Percentiles rank a stretch among this genome's conserved stretches.
These are phyloP conservation scores for Pugionium dolabratum DNA, from an alignment of 345 rosid genomes.

Conservation along the genomic window DNA sequence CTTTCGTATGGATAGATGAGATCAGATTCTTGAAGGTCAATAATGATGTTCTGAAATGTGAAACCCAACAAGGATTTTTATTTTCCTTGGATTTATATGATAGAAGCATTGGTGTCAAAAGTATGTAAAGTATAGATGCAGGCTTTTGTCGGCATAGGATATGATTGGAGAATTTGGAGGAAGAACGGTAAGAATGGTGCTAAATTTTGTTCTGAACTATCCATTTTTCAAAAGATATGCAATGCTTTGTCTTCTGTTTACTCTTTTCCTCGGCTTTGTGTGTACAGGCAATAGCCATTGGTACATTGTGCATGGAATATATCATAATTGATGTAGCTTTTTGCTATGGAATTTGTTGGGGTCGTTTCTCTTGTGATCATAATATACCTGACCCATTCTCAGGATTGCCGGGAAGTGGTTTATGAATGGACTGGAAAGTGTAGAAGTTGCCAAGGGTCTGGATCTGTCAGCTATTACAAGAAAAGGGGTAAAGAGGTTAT, in stretches of 20 bases:
- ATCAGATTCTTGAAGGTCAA: constrained; percentile 1
- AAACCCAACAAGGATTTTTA: background rate
- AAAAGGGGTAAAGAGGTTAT: constrained; percentile 78
- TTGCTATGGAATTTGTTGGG: constrained; percentile 9
- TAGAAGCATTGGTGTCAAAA: background rate
- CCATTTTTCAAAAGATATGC: background rate
- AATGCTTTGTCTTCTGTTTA: background rate
- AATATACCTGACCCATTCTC: constrained; percentile 24
- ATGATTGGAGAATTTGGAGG: background rate
- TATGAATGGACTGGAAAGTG: constrained; percentile 98
- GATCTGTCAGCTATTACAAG: constrained; percentile 76
- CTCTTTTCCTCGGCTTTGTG: constrained; percentile 11
- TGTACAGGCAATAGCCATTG: constrained; percentile 11
- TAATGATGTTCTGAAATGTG: constrained; percentile 17
- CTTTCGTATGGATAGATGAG: background rate
- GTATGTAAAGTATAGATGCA: constrained; percentile 3
- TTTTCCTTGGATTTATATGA: background rate
- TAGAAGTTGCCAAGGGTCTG: constrained; percentile 88
- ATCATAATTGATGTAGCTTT: background rate
- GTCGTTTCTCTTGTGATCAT: constrained; percentile 23
- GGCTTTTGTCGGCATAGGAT: background rate
- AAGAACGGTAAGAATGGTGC: background rate
- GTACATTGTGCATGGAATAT: constrained; percentile 10
- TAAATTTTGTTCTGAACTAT: background rate
- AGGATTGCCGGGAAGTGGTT: constrained; percentile 88